Conservation (phyloP, 495 filamentous ascomycete species). For the Symbiotaphrina buchneri region DNA sequence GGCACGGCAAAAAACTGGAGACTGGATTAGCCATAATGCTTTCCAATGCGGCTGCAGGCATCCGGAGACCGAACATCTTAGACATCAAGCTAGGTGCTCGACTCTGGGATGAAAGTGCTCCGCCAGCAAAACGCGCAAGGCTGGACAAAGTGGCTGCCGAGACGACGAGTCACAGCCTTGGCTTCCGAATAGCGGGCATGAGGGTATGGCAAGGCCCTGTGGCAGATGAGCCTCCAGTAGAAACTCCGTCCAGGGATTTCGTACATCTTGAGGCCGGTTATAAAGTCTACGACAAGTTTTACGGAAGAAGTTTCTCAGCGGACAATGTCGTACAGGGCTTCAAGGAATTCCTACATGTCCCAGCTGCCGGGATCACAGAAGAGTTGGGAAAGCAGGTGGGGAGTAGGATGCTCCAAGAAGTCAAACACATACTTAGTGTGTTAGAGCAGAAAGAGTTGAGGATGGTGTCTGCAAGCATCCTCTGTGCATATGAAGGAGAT, state of each 20-base stretch:
- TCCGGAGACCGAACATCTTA: constrained; percentile 73
- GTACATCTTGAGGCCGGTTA: constrained; percentile 29
- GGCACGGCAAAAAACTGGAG: constrained; percentile 17
- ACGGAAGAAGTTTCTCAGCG: constrained; percentile 52
- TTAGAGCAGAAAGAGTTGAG: constrained; percentile 62
- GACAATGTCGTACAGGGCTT: constrained; percentile 57
- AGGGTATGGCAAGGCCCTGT: constrained; percentile 49
- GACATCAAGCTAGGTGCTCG: constrained; percentile 79
- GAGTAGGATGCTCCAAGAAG: constrained; percentile 38
- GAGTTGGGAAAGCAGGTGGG: constrained; percentile 26
- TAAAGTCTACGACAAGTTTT: constrained; percentile 68
- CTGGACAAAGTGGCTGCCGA: constrained; percentile 58
- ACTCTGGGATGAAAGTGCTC: constrained; percentile 71
- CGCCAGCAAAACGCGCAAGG: constrained; percentile 47
- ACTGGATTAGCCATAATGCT: constrained; percentile 68
- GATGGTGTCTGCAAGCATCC: constrained; percentile 81
- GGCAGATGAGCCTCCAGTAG: constrained; percentile 19
- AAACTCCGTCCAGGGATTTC: constrained; percentile 17
- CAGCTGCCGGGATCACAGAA: constrained; percentile 30
- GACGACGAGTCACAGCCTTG: constrained; percentile 62
- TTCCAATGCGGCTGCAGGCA: constrained; percentile 67
- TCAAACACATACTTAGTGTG: constrained; percentile 36
- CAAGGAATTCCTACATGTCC: constrained; percentile 45
- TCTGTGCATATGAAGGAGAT: constrained; percentile 89
- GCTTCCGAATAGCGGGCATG: constrained; percentile 88